Evolutionary conservation across 352 stramenopile genomes (phyloP).

Genomic region (Phytophthora agathidicida): DNA sequence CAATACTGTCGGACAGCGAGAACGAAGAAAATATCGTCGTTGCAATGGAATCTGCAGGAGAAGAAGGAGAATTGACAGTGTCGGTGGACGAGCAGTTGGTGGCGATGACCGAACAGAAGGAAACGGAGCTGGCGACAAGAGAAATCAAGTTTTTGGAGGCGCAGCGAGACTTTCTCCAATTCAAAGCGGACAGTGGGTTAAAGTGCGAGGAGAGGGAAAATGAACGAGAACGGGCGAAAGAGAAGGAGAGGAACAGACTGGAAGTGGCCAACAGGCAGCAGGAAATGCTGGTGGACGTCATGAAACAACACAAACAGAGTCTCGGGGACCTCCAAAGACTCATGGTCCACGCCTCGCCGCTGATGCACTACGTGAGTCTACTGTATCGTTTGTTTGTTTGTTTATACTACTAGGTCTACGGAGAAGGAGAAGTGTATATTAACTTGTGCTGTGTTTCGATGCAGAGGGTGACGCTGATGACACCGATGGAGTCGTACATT

Average conservation of each 20-base stretch:
- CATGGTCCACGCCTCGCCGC: conserved; percentile 43
- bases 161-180: conserved; percentile 61
- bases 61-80: neutral
- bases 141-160: conserved; percentile 66
- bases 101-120: conserved; percentile 2
- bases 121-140: conserved; percentile 46
- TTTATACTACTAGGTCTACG: neutral
- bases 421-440: neutral
- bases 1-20: conserved; percentile 7
- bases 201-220: neutral
- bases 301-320: conserved; percentile 51
- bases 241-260: conserved; percentile 36
- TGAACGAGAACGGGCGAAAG: conserved; percentile 1
- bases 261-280: conserved; percentile 34
- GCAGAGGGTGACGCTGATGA: conserved; percentile 68
- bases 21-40: neutral
- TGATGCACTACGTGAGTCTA: conserved; percentile 71
- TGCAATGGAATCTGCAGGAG: conserved; percentile 10
- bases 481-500: conserved; percentile 72
- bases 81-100: neutral
- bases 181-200: conserved; percentile 32
- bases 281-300: conserved; percentile 37
- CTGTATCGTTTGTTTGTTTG: neutral
- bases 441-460: conserved; percentile 7
- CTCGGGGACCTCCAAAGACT: conserved; percentile 44